Evolutionary conservation across 495 filamentous ascomycete genomes (phyloP).

Genomic region (Neurospora terricola): DNA sequence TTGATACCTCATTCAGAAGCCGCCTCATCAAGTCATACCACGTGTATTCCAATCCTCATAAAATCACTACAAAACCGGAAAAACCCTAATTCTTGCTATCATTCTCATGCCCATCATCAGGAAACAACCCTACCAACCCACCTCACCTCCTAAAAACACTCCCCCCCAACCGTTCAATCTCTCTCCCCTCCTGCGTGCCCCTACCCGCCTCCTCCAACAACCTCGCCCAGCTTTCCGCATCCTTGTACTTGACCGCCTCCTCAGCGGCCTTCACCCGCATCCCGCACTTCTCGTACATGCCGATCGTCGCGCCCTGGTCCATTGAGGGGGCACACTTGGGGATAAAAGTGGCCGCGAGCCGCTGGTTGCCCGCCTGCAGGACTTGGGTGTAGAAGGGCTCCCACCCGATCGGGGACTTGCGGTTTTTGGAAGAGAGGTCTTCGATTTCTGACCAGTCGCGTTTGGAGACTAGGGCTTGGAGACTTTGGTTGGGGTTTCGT

Average conservation of each 20-base stretch:
- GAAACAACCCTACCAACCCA: neutral
- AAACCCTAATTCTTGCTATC: too few species aligned
- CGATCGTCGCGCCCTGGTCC: constrained; percentile 54
- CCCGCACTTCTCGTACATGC: constrained; percentile 96
- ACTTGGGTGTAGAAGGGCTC: constrained; percentile 93
- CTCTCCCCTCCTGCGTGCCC: constrained; percentile 31
- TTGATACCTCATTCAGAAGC: neutral
- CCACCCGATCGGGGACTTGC: constrained; percentile 93
- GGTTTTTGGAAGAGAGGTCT: constrained; percentile 53
- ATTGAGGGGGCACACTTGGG: constrained; percentile 59
- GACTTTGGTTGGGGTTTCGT: constrained; percentile 26
- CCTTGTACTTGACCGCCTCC: constrained; percentile 76
- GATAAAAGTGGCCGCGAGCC: constrained; percentile 72
- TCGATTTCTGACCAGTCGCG: constrained; percentile 89
- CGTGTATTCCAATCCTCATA: too few species aligned
- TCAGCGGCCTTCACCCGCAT: constrained; percentile 84
- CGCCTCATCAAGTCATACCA: neutral
- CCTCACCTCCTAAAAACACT: constrained; percentile 34
- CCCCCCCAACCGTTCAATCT: constrained; percentile 36
- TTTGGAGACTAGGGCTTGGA: constrained; percentile 79
- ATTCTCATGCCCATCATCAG: neutral
- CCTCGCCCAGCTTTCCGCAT: constrained; percentile 48
- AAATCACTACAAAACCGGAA: too few species aligned
- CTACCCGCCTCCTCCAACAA: constrained; percentile 37
- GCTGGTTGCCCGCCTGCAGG: constrained; percentile 80